Conservation (phyloP, 768 basidiomycete genomes). For the Clitopilus passeckerianus region DNA sequence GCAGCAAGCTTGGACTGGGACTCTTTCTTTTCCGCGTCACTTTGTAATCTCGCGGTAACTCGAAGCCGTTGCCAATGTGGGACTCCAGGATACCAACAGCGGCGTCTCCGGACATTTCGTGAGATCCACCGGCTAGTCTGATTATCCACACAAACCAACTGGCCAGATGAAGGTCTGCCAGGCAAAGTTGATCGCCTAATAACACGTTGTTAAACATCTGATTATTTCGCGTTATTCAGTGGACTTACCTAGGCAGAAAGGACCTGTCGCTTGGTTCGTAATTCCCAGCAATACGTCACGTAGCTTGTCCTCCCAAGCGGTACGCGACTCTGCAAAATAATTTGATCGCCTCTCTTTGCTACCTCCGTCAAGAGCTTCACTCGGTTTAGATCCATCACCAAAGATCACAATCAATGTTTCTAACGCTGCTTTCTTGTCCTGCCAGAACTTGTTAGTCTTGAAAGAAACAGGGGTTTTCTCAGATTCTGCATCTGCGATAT, state of each 20-base stretch:
- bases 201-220: background rate
- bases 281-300: conserved; percentile 41
- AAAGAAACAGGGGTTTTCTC: conserved; percentile 49
- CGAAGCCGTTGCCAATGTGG: conserved; percentile 41
- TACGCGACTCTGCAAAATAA: conserved; percentile 45
- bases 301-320: conserved; percentile 49
- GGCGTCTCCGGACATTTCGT: conserved; percentile 43
- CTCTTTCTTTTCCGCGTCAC: conserved; percentile 18
- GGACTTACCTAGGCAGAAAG: conserved; percentile 56
- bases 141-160: conserved; percentile 69
- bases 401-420: conserved; percentile 42
- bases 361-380: conserved; percentile 31
- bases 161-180: conserved; percentile 77
- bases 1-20: conserved; percentile 42
- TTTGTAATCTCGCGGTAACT: conserved; percentile 37
- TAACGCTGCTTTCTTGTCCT: conserved; percentile 41
- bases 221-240: background rate
- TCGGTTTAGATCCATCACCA: conserved; percentile 33
- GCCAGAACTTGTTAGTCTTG: conserved; percentile 62
- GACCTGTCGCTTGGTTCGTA: conserved; percentile 57
- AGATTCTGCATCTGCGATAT: conserved; percentile 47
- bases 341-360: conserved; percentile 35
- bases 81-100: conserved; percentile 48
- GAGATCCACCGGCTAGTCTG: conserved; percentile 48
- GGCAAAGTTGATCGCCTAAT: conserved; percentile 75